Conservation (phyloP, 495 filamentous ascomycete species). For the Neurospora tetrasperma region DNA sequence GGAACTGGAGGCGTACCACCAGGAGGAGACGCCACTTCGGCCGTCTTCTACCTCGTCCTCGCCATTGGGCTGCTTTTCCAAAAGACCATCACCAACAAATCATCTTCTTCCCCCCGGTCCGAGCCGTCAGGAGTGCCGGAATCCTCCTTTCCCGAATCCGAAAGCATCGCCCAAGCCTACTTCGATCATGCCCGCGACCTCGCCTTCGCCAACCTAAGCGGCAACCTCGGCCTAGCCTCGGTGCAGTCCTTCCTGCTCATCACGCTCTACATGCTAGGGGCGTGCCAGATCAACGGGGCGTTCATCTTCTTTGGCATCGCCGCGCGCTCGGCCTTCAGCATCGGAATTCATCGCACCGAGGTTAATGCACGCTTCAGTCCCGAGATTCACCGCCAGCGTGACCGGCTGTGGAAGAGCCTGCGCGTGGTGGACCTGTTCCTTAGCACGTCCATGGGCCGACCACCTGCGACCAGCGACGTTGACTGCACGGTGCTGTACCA, state of each 20-base stretch:
- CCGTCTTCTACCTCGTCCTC: constrained; percentile 48
- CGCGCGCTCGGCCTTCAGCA: constrained; percentile 46
- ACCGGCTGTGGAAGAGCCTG: constrained; percentile 52
- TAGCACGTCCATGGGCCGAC: constrained; percentile 49
- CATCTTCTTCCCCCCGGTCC: neutral
- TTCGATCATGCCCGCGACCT: constrained; percentile 48
- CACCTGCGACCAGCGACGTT: constrained; percentile 48
- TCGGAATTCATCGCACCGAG: constrained; percentile 51
- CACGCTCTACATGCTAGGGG: constrained; percentile 50
- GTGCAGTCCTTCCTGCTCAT: constrained; percentile 48
- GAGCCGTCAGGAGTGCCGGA: neutral
- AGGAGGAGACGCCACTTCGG: constrained; percentile 32
- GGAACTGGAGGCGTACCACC: constrained; percentile 7
- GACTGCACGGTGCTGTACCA: constrained; percentile 42
- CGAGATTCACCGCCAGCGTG: constrained; percentile 37
- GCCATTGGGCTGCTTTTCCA: constrained; percentile 46
- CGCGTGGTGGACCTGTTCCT: constrained; percentile 52
- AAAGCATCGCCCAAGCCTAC: constrained; percentile 37
- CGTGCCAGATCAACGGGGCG: constrained; percentile 50
- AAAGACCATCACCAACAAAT: constrained; percentile 8
- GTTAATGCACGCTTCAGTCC: constrained; percentile 48
- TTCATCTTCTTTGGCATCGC: constrained; percentile 52
- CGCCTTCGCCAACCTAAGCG: constrained; percentile 45
- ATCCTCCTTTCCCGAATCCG: constrained; percentile 21
- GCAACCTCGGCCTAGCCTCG: constrained; percentile 45